A percentile compares a stretch with the other conserved stretches of the same genome.
These are phyloP conservation scores for Venturia oleaginea DNA, from an alignment of 2,329 filamentous ascomycete species.

Conservation along the genomic window DNA sequence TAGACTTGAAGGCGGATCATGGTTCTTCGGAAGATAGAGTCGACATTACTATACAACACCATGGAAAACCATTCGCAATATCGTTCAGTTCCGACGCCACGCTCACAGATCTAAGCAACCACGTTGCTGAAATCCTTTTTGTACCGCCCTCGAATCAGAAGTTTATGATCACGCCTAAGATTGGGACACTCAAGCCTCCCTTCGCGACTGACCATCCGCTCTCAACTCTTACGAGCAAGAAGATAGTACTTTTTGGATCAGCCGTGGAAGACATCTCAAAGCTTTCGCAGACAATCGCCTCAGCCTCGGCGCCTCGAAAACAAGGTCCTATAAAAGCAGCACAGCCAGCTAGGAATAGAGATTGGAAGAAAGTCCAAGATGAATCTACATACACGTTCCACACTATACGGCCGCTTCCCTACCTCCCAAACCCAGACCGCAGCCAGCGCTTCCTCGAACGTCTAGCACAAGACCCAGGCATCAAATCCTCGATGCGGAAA, in stretches of 20 bases:
- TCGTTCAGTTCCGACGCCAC: constrained; percentile 42
- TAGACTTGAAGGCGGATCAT: background rate
- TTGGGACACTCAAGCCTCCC: constrained; percentile 54
- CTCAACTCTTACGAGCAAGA: constrained; percentile 43
- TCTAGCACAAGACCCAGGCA: constrained; percentile 74
- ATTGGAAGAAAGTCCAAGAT: constrained; percentile 43
- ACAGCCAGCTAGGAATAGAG: constrained; percentile 28
- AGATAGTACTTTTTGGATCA: constrained; percentile 57
- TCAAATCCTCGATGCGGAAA: constrained; percentile 71
- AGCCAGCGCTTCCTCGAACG: constrained; percentile 64
- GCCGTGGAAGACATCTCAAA: constrained; percentile 51
- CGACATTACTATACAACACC: constrained; percentile 41
- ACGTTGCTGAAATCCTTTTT: constrained; percentile 46
- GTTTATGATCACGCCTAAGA: constrained; percentile 54
- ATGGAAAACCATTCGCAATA: constrained; percentile 42
- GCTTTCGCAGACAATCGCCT: constrained; percentile 32
- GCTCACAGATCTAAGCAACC: constrained; percentile 48
- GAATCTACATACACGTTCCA: constrained; percentile 72
- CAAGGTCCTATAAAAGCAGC: constrained; percentile 32
- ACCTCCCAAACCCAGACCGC: constrained; percentile 67
- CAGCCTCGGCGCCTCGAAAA: constrained; percentile 30
- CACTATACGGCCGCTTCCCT: constrained; percentile 61
- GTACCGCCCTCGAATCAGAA: constrained; percentile 60
- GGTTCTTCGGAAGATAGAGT: background rate
- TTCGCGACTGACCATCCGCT: constrained; percentile 50